Conservation (phyloP, 441 rosid genomes). For the Capsella rubella region DNA sequence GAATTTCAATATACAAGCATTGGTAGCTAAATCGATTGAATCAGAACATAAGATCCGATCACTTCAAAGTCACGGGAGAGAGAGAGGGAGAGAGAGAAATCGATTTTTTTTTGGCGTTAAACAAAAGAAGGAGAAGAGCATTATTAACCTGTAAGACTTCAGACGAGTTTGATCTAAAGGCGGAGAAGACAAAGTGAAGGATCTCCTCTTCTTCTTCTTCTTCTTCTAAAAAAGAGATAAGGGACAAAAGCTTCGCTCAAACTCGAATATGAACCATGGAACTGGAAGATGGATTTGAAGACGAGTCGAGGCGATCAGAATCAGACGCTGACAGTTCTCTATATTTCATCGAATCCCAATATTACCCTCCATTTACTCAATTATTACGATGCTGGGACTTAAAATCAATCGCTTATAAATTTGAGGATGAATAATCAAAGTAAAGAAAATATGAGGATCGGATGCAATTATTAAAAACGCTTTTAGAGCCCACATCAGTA, state of each 20-base stretch:
- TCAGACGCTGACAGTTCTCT: background rate
- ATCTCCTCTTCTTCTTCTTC: constrained; percentile 1
- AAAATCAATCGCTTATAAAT: background rate
- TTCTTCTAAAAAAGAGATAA: background rate
- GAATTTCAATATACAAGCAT: constrained; percentile 2
- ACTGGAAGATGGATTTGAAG: background rate
- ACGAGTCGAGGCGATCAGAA: background rate
- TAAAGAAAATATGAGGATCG: background rate
- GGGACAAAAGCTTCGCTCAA: background rate
- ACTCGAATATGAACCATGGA: background rate
- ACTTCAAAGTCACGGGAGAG: constrained; percentile 18
- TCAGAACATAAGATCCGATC: constrained; percentile 25
- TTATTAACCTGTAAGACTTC: background rate
- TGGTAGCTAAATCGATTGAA: constrained; percentile 7
- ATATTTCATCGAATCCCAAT: background rate
- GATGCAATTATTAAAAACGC: background rate
- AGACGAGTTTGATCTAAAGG: background rate
- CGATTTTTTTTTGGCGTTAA: background rate
- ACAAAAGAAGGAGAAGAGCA: background rate
- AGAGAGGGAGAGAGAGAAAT: background rate
- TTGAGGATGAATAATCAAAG: rapidly evolving
- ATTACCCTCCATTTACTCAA: background rate
- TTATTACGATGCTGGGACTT: background rate
- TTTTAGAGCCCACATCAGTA: too few species aligned
- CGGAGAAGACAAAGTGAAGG: background rate